Evolutionary conservation across 2,329 filamentous ascomycete genomes (phyloP).

Genomic region (Trichoderma citrinoviride): DNA sequence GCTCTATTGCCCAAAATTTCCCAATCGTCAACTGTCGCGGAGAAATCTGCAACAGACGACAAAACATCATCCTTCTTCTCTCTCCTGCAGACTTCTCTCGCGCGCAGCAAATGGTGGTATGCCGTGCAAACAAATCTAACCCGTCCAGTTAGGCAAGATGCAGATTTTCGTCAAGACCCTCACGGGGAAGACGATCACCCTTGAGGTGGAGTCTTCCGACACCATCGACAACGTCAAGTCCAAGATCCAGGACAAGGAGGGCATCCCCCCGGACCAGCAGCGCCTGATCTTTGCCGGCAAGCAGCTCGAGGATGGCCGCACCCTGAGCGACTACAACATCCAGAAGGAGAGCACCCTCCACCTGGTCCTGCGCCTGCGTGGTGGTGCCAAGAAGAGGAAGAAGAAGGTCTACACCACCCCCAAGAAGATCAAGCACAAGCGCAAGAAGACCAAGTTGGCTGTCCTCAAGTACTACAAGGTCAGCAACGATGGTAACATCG

Average conservation of each 20-base stretch:
- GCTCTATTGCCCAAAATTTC: not conserved
- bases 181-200: constrained; percentile 99
- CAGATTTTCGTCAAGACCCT: constrained; percentile 81
- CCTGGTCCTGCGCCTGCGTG: constrained; percentile 95
- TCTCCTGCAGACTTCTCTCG: not conserved
- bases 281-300: constrained; percentile 99
- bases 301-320: constrained; percentile 99
- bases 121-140: constrained; percentile 38
- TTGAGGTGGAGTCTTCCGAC: constrained; percentile 99
- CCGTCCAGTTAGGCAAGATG: constrained; percentile 60
- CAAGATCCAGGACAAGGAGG: constrained; percentile 99
- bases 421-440: constrained; percentile 99
- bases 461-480: constrained; percentile 99
- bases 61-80: not conserved
- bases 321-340: constrained; percentile 99
- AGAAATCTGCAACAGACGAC: constrained; percentile 14
- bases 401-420: constrained; percentile 99
- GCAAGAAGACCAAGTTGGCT: constrained; percentile 99
- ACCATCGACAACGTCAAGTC: constrained; percentile 99
- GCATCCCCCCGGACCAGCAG: constrained; percentile 98
- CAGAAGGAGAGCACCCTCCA: constrained; percentile 99
- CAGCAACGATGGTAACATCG: constrained; percentile 98
- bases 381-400: constrained; percentile 99
- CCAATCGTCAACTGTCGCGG: not conserved
- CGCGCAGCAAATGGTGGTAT: not conserved